phyloP scores from a whole-genome alignment of 176 grass and related monocot genomes.

The Poa pratensis region DNA sequence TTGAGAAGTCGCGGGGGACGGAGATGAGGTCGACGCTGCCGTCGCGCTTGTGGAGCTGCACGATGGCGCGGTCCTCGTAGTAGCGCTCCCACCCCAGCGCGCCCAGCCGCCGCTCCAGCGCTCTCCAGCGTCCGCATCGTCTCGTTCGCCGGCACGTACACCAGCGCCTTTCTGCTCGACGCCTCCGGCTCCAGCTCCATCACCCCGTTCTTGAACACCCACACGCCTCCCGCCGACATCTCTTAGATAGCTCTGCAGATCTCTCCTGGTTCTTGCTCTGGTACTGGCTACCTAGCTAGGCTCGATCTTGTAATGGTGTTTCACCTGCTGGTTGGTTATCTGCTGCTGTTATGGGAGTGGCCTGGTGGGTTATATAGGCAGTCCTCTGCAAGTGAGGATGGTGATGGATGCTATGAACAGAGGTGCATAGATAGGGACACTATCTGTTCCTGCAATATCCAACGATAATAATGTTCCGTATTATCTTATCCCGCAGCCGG shows the following conservation, averaged over 20 bases:
- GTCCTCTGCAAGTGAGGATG: background rate
- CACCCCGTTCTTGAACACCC: constrained; percentile 84
- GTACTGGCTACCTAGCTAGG: background rate
- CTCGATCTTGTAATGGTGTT: background rate
- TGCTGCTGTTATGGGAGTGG: background rate
- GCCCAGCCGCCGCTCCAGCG: constrained; percentile 65
- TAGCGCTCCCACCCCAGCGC: constrained; percentile 82
- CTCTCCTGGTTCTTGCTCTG: background rate
- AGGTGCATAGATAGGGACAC: too few relatives aligned
- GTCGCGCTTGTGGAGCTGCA: constrained; percentile 83
- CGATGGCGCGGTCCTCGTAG: constrained; percentile 65
- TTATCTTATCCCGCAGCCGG: background rate
- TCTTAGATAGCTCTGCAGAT: too few relatives aligned
- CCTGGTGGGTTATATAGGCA: background rate
- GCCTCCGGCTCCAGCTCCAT: constrained; percentile 64
- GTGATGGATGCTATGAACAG: background rate
- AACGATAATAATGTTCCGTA: background rate
- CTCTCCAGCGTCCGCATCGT: constrained; percentile 57
- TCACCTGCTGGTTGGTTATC: background rate
- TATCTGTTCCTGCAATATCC: too few relatives aligned
- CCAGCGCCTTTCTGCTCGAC: constrained; percentile 56
- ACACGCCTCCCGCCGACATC: constrained; percentile 64
- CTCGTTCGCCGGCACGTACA: constrained; percentile 70
- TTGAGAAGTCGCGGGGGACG: constrained; percentile 67
- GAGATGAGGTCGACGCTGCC: constrained; percentile 76